Percentiles rank a stretch among this genome's conserved stretches.
phyloP scores from a whole-genome alignment of 352 stramenopile species.

The Phytopythium sindhum region DNA sequence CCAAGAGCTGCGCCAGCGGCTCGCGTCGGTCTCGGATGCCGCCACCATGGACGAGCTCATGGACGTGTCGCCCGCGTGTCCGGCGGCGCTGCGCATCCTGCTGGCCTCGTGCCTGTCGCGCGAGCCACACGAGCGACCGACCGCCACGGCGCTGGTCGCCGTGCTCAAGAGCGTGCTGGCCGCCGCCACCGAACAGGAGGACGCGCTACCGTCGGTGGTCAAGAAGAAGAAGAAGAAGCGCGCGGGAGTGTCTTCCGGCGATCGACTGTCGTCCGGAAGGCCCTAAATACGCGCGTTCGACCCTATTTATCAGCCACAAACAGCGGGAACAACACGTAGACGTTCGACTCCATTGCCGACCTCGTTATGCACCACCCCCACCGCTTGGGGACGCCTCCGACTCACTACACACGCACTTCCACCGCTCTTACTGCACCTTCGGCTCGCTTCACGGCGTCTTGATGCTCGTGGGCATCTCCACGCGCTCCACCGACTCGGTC shows the following conservation, averaged over 20 bases:
- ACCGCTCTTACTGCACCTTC: background rate
- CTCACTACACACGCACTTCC: too few species aligned
- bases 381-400: too few species aligned
- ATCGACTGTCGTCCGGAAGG: too few species aligned
- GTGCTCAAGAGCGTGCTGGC: slow-evolving; percentile 1
- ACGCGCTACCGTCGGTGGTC: background rate
- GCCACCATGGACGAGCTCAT: background rate
- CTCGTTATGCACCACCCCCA: too few species aligned
- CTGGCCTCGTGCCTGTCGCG: background rate
- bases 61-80: slow-evolving; percentile 2
- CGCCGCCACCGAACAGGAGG: background rate
- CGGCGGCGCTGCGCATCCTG: background rate
- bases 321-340: too few species aligned
- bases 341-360: too few species aligned
- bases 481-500: background rate
- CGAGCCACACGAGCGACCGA: background rate
- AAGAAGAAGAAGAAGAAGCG: background rate
- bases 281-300: background rate
- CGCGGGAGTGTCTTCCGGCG: background rate
- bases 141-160: background rate
- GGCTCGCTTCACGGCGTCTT: background rate
- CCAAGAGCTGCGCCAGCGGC: background rate
- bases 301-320: background rate
- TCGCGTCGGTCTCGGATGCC: background rate
- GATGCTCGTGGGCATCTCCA: background rate